Percentiles rank a stretch among this genome's conserved stretches.
Conservation (phyloP, 257 asterid species). For the Prunella vulgaris region DNA sequence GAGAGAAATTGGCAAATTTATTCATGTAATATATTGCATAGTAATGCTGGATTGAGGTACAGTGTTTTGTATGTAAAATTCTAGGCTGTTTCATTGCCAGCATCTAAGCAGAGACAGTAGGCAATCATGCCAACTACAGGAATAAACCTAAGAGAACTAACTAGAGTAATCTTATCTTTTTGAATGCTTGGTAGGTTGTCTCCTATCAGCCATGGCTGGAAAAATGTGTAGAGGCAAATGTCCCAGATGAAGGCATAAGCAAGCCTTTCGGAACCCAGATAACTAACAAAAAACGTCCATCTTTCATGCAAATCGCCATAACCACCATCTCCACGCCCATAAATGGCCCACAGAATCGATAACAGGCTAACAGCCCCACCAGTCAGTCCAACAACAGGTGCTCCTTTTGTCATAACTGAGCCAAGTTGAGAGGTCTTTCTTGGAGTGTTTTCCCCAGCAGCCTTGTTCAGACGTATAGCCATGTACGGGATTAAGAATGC, state of each 20-base stretch:
- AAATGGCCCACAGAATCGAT: slow-evolving; percentile 67
- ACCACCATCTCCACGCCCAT: slow-evolving; percentile 68
- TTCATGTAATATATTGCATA: slow-evolving; percentile 10
- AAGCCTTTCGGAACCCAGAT: slow-evolving; percentile 71
- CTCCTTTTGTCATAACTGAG: slow-evolving; percentile 58
- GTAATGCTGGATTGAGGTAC: background rate
- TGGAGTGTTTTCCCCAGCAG: slow-evolving; percentile 32
- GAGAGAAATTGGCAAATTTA: background rate
- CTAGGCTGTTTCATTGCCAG: slow-evolving; percentile 31
- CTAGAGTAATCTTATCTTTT: slow-evolving; percentile 44
- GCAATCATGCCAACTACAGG: slow-evolving; percentile 76
- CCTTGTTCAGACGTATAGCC: slow-evolving; percentile 74
- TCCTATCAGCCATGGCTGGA: slow-evolving; percentile 95
- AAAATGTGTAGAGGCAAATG: slow-evolving; percentile 54
- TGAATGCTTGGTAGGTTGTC: slow-evolving; percentile 61
- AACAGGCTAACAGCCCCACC: slow-evolving; percentile 59
- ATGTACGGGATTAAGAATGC: slow-evolving; percentile 92
- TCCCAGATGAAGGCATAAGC: slow-evolving; percentile 98
- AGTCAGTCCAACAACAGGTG: slow-evolving; percentile 58
- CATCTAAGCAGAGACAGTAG: slow-evolving; percentile 61
- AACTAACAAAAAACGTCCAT: slow-evolving; percentile 54
- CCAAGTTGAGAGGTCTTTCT: slow-evolving; percentile 53
- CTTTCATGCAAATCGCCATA: slow-evolving; percentile 58
- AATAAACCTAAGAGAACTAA: slow-evolving; percentile 58
- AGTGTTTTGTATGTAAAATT: background rate